A percentile compares a stretch with the other conserved stretches of the same genome.
phyloP scores from a whole-genome alignment of 2,329 filamentous ascomycete genomes.

The Zopfia rhizophila region DNA sequence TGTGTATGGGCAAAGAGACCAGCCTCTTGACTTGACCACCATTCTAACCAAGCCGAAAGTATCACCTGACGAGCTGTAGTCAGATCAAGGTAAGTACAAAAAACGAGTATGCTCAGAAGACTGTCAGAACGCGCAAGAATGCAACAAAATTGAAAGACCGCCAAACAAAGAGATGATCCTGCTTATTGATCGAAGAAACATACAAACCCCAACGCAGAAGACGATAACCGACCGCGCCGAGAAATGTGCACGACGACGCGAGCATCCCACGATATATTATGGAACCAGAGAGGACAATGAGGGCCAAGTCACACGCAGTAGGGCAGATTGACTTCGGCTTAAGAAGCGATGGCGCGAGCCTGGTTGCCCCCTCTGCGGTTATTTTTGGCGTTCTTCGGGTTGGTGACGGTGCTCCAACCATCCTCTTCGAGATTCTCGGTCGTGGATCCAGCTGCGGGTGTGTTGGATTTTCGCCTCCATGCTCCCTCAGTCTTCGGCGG shows the following conservation, averaged over 20 bases:
- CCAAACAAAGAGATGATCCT: conserved; percentile 36
- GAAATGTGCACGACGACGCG: conserved; percentile 38
- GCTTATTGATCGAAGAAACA: conserved; percentile 31
- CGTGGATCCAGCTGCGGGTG: conserved; percentile 48
- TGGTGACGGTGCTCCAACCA: conserved; percentile 64
- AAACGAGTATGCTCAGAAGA: conserved; percentile 19
- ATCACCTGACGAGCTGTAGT: conserved; percentile 14
- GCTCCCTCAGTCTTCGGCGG: conserved; percentile 53
- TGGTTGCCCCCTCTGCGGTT: conserved; percentile 53
- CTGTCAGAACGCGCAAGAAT: conserved; percentile 21
- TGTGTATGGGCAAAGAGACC: conserved; percentile 24
- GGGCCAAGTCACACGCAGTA: conserved; percentile 11
- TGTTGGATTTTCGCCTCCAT: conserved; percentile 51
- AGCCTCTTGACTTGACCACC: conserved; percentile 12
- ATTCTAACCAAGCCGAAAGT: conserved; percentile 22
- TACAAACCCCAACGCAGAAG: conserved; percentile 28
- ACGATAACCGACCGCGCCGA: conserved; percentile 35
- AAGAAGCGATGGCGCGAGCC: conserved; percentile 60
- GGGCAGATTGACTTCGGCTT: conserved; percentile 29
- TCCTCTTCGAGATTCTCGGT: conserved; percentile 62
- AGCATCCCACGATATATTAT: conserved; percentile 35
- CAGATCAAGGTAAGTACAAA: conserved; percentile 13
- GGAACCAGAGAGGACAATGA: conserved; percentile 20
- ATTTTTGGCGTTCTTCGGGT: conserved; percentile 59
- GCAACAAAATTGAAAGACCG: conserved; percentile 30